Percentiles rank a stretch among this genome's conserved stretches.
These are phyloP conservation scores for Phoma sp. DNA, from an alignment of 2,329 filamentous ascomycete genomes.

Conservation along the genomic window DNA sequence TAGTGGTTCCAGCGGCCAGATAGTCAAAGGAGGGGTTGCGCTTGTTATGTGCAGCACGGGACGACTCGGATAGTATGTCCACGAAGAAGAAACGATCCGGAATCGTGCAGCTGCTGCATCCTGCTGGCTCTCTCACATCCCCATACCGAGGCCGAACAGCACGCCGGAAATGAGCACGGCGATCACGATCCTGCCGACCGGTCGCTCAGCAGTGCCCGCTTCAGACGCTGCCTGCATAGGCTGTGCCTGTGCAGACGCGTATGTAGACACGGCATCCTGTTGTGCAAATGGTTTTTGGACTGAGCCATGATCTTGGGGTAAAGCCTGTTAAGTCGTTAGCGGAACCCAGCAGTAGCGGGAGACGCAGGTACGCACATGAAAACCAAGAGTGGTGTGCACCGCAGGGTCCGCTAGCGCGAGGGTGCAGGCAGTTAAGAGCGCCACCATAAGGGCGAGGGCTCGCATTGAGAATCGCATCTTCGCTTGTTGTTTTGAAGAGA, in stretches of 20 bases:
- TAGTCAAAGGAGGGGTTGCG: too few relatives aligned
- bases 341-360: neutral
- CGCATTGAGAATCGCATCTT: constrained; percentile 3
- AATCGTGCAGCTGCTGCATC: neutral
- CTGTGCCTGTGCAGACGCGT: neutral
- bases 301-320: neutral
- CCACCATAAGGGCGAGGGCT: neutral
- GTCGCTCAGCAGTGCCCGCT: constrained; percentile 10
- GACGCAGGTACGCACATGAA: neutral
- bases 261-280: neutral
- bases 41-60: too few relatives aligned
- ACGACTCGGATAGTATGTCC: too few relatives aligned
- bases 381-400: neutral
- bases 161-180: constrained; percentile 9
- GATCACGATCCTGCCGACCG: constrained; percentile 8
- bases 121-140: constrained; percentile 2
- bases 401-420: constrained; percentile 3
- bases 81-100: neutral
- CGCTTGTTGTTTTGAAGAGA: neutral
- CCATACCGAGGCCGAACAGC: constrained; percentile 17
- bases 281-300: neutral
- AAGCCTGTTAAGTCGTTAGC: neutral
- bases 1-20: too few relatives aligned
- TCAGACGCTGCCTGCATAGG: constrained; percentile 16
- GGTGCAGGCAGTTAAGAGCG: constrained; percentile 3